These are phyloP conservation scores for Eugenia klotzschiana DNA, from an alignment of 441 rosid species.

Conservation along the genomic window DNA sequence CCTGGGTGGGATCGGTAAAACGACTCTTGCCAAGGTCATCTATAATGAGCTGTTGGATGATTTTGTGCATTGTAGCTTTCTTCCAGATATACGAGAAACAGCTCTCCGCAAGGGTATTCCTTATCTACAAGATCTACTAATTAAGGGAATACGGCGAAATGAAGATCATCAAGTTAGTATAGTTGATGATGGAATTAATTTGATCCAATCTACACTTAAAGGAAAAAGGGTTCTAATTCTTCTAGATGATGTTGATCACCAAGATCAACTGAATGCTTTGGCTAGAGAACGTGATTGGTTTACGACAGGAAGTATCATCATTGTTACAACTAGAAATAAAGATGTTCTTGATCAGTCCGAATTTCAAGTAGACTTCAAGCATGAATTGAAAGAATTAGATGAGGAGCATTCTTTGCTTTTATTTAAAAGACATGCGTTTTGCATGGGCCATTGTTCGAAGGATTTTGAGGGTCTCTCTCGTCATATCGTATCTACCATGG, in stretches of 20 bases:
- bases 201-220: background rate
- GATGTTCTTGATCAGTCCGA: background rate
- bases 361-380: background rate
- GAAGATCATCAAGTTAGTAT: accelerated
- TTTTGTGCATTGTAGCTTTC: accelerated
- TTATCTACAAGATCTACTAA: background rate
- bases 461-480: background rate
- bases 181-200: background rate
- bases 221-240: background rate
- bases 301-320: background rate
- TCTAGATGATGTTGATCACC: background rate
- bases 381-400: accelerated
- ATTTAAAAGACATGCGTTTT: background rate
- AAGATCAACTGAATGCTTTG: background rate
- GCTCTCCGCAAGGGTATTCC: accelerated
- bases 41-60: accelerated
- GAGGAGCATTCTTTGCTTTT: background rate
- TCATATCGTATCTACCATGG: background rate
- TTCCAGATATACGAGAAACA: background rate
- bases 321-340: background rate
- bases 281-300: background rate
- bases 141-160: accelerated
- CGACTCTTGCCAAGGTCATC: background rate
- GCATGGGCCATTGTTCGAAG: accelerated
- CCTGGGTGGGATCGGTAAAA: background rate